Base-by-base conservation (phyloP, 2,329 filamentous ascomycete genomes). In the Akanthomyces lecanii region DNA sequence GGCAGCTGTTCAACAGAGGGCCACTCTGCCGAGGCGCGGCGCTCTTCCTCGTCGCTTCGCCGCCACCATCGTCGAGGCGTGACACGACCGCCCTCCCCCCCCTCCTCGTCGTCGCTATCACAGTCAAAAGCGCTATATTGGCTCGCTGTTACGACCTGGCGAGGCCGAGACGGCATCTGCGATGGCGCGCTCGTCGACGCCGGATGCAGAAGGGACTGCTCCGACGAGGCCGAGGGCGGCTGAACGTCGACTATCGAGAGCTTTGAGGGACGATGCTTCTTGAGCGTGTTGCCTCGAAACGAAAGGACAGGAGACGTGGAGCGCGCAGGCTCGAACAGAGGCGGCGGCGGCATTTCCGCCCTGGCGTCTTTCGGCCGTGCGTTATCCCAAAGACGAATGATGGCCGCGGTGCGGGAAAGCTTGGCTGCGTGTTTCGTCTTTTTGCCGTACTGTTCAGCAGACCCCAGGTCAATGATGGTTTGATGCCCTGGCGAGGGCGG, bases 41-140 rank as follows among this genome's bases (percentile, higher is more conserved):
- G 30, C 11, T 25, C 48, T 4, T 65, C 65, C 36, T 65, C 66
- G 38, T 64, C 66, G 6, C 65, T 67, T 44, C 67, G 67, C 23
- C 68, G 68, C 1, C 63, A 52, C 52, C 69, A 69, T 54, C 71
- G 68, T 14, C 61, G 53, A n/a, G 45, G n/a, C 18, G 4, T 8
- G 16, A 25, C 47, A 2, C 47, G 25, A 21, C 21, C 21, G 21
- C 21, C 21, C 21, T 11, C 21, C 45, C 4, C 25, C 30, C 23
- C 50, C 59, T 53, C 64, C 1, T 68, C 69, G 16, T 72, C 72
- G 16, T 74, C 71, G 18, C 70, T 71, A 48, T 76, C 74, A 60
- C 42, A 65, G 33, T 71, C 71, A 63, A 75, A 76, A 12, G 67
- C 71, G 64, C 74, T 76, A 42, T 66, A 23, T 28, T 57, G 66